phyloP scores from a whole-genome alignment of 768 basidiomycete genomes.

The Rubroboletus satanas region DNA sequence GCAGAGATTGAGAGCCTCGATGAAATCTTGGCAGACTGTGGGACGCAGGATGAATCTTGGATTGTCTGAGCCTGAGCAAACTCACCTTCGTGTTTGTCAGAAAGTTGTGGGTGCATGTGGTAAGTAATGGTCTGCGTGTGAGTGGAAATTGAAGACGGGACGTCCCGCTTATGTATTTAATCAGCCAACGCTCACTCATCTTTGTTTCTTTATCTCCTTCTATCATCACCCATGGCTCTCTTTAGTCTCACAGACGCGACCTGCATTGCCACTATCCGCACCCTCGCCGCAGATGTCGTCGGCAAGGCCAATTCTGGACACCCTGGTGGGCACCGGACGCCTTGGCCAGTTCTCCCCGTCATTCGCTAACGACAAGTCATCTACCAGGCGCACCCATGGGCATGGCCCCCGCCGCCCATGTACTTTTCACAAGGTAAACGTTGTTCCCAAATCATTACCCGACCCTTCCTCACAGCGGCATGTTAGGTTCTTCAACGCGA shows the following conservation, averaged over 20 bases:
- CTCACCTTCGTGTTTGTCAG: slow-evolving; percentile 60
- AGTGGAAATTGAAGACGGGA: not conserved
- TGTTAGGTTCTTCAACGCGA: slow-evolving; percentile 77
- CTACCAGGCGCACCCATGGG: slow-evolving; percentile 85
- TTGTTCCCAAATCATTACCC: not conserved
- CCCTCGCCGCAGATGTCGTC: slow-evolving; percentile 72
- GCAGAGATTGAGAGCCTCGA: slow-evolving; percentile 70
- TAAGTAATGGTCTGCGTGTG: not conserved
- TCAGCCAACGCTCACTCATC: not conserved
- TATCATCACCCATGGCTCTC: slow-evolving; percentile 34
- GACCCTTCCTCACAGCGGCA: not conserved
- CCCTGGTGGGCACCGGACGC: slow-evolving; percentile 47
- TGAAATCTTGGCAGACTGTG: slow-evolving; percentile 71
- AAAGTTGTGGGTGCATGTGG: slow-evolving; percentile 67
- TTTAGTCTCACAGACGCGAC: slow-evolving; percentile 48
- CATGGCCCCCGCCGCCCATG: slow-evolving; percentile 79
- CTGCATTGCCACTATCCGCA: slow-evolving; percentile 69
- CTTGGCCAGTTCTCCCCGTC: not conserved
- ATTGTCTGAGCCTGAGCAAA: not conserved
- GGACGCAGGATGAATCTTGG: not conserved
- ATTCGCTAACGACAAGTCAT: slow-evolving; percentile 5
- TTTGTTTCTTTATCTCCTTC: slow-evolving; percentile 9
- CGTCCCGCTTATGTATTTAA: slow-evolving; percentile 9
- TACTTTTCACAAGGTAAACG: slow-evolving; percentile 69
- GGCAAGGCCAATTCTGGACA: slow-evolving; percentile 92